Evolutionary conservation across 331 rosid species (phyloP).

Genomic region (Rosa hybrid): DNA sequence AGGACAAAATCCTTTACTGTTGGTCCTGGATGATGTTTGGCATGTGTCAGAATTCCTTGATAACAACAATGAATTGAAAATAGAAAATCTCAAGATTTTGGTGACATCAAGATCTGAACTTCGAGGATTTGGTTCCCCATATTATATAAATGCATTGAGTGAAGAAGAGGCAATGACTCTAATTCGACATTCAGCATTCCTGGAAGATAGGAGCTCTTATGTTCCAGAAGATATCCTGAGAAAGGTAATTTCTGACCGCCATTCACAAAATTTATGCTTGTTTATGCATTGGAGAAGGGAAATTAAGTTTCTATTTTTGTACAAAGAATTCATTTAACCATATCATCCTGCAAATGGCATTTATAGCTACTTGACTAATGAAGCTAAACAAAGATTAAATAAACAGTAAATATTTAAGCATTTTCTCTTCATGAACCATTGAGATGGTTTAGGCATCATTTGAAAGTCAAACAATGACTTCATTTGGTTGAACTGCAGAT

Average conservation of each 20-base stretch:
- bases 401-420: too few relatives aligned
- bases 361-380: too few relatives aligned
- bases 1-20: conserved; percentile 23
- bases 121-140: conserved; percentile 7
- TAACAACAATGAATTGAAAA: not conserved
- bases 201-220: conserved; percentile 18
- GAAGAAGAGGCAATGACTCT: conserved; percentile 37
- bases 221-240: conserved; percentile 31
- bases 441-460: too few relatives aligned
- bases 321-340: too few relatives aligned
- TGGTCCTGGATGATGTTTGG: conserved; percentile 19
- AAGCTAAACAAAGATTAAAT: too few relatives aligned
- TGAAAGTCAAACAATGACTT: too few relatives aligned
- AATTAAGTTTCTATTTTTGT: too few relatives aligned
- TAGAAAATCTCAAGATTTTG: not conserved
- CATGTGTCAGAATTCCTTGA: not conserved
- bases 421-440: too few relatives aligned
- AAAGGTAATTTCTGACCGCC: conserved; percentile 35
- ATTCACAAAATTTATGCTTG: not conserved
- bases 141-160: conserved; percentile 32
- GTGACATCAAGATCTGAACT: not conserved
- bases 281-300: too few relatives aligned
- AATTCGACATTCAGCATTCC: conserved; percentile 40
- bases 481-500: conserved; percentile 38
- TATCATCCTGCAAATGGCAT: too few relatives aligned